phyloP scores from a whole-genome alignment of 345 rosid genomes.

The Hypericum perforatum region DNA sequence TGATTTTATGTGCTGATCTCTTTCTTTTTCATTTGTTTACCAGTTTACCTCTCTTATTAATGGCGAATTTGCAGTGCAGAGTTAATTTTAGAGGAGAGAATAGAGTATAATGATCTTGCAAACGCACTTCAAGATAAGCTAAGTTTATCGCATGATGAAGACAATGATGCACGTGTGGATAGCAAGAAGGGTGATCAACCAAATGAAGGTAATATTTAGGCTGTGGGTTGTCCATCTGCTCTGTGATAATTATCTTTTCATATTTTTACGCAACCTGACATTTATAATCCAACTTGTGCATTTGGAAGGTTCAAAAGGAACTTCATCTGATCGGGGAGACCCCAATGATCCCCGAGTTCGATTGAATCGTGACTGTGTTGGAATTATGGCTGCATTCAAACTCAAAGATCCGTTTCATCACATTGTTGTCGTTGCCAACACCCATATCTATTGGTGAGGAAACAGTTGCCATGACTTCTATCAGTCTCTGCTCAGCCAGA shows the following conservation, averaged over 20 bases:
- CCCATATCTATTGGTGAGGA: constrained; percentile 76
- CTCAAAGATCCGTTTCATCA: constrained; percentile 47
- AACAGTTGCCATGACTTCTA: background rate
- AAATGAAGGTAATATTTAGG: constrained; percentile 28
- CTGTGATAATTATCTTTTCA: too few species aligned
- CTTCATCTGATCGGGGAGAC: constrained; percentile 49
- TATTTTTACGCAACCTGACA: too few species aligned
- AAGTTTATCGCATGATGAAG: constrained; percentile 18
- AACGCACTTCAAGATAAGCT: constrained; percentile 30
- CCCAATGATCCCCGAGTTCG: constrained; percentile 68
- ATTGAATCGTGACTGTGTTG: constrained; percentile 83
- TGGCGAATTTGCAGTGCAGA: constrained; percentile 54
- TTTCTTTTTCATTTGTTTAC: constrained; percentile 1
- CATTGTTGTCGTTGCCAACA: constrained; percentile 69
- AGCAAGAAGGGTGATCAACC: constrained; percentile 25
- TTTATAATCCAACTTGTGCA: too few species aligned
- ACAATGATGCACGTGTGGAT: constrained; percentile 17
- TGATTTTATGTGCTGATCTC: constrained; percentile 5
- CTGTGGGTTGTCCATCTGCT: too few species aligned
- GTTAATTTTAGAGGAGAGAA: constrained; percentile 54
- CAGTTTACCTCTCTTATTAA: background rate
- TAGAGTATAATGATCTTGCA: constrained; percentile 89
- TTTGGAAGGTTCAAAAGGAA: constrained; percentile 12
- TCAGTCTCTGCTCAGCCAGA: background rate
- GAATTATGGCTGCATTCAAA: constrained; percentile 81